phyloP scores from a whole-genome alignment of 1,284 basidiomycete genomes.

The Sparassis latifolia region DNA sequence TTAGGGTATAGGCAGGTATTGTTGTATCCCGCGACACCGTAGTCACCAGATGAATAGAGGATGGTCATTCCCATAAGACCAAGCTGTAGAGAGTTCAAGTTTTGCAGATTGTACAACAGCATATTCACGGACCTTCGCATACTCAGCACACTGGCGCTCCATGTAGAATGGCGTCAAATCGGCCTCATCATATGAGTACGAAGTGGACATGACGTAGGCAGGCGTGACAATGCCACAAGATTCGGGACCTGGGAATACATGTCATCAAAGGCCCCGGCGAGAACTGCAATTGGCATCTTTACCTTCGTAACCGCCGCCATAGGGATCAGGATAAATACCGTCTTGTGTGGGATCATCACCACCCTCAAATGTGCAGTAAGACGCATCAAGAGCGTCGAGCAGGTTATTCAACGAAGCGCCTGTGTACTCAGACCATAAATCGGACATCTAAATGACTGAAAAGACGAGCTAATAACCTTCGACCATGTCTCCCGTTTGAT shows the following conservation, averaged over 20 bases:
- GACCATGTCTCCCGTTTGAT: conserved; percentile 17
- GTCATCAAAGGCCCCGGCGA: background rate
- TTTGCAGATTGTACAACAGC: background rate
- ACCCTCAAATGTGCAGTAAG: conserved; percentile 55
- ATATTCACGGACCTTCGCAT: conserved; percentile 31
- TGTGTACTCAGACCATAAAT: conserved; percentile 8
- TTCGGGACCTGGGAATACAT: conserved; percentile 11
- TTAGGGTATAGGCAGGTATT: conserved; percentile 5
- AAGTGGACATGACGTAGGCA: conserved; percentile 49
- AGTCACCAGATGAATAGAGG: conserved; percentile 42
- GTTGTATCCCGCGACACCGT: conserved; percentile 42
- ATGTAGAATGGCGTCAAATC: conserved; percentile 37
- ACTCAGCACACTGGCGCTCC: conserved; percentile 47
- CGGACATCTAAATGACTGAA: background rate
- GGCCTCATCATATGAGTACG: conserved; percentile 43
- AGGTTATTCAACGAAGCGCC: conserved; percentile 39
- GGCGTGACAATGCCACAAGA: conserved; percentile 30
- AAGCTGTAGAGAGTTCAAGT: conserved; percentile 21
- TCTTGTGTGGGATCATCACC: conserved; percentile 44
- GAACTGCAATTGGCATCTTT: conserved; percentile 6
- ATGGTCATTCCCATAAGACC: conserved; percentile 40
- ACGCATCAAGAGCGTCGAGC: conserved; percentile 39
- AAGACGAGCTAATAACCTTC: conserved; percentile 1
- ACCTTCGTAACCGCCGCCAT: conserved; percentile 33
- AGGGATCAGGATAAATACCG: conserved; percentile 22